phyloP scores from a whole-genome alignment of 352 stramenopile genomes.

The Phytophthora foliorum region DNA sequence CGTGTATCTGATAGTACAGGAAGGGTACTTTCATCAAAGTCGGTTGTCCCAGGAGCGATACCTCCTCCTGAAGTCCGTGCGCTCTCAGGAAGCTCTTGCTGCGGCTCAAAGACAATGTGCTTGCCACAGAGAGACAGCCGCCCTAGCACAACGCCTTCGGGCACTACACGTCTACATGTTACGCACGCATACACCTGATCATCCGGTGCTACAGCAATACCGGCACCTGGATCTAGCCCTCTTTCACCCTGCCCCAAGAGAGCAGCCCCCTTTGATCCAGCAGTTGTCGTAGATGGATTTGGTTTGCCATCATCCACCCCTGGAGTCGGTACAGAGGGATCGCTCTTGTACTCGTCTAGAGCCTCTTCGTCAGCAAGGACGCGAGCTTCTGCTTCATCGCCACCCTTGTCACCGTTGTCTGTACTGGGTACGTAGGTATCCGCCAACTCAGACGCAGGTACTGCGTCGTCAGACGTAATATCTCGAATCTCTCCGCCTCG shows the following conservation, averaged over 20 bases:
- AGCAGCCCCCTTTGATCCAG: conserved; percentile 23
- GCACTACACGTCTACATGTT: conserved; percentile 76
- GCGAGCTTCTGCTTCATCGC: conserved; percentile 14
- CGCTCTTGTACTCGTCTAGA: conserved; percentile 36
- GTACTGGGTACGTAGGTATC: conserved; percentile 41
- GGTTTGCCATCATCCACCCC: conserved; percentile 18
- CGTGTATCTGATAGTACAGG: conserved; percentile 9
- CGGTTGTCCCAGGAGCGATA: conserved; percentile 17
- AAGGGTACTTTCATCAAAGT: conserved; percentile 34
- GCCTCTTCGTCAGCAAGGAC: conserved; percentile 26
- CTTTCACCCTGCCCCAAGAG: conserved; percentile 49
- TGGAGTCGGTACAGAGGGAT: background rate
- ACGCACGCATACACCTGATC: conserved; percentile 77
- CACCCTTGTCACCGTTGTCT: conserved; percentile 22
- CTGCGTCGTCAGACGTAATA: conserved; percentile 68
- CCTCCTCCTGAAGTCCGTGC: conserved; percentile 11
- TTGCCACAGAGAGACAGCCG: conserved; percentile 73
- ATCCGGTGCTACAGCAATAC: conserved; percentile 57
- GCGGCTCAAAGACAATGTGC: conserved; percentile 75
- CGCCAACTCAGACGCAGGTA: conserved; percentile 30
- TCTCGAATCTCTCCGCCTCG: conserved; percentile 81
- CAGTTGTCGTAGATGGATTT: background rate
- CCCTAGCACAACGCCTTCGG: conserved; percentile 77
- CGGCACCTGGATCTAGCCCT: conserved; percentile 76
- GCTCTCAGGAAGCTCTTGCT: conserved; percentile 33